Percentiles rank a stretch among this genome's conserved stretches.
These are phyloP conservation scores for Lachnellula occidentalis DNA, from an alignment of 2,329 filamentous ascomycete species.

Conservation along the genomic window DNA sequence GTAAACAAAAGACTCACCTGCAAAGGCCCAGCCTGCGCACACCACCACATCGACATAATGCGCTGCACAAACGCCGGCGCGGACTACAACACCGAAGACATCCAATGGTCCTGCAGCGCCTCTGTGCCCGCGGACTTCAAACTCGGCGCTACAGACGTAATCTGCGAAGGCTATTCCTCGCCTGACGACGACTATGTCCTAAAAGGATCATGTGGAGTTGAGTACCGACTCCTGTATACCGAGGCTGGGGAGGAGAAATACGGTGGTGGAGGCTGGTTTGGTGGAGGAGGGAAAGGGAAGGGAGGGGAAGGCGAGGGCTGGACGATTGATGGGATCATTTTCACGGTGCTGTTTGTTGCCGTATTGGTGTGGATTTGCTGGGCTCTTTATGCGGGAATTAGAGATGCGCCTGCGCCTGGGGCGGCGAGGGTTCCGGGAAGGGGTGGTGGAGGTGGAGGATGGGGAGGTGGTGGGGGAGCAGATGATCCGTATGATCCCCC, in stretches of 20 bases:
- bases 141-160: constrained; percentile 80
- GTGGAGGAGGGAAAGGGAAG: constrained; percentile 17
- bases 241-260: constrained; percentile 67
- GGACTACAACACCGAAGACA: constrained; percentile 72
- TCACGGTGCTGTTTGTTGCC: constrained; percentile 56
- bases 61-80: constrained; percentile 83
- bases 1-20: constrained; percentile 51
- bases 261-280: constrained; percentile 33
- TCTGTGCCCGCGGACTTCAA: constrained; percentile 55
- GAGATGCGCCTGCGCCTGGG: neutral
- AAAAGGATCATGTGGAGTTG: constrained; percentile 86
- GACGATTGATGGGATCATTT: constrained; percentile 42
- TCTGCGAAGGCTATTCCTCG: constrained; percentile 81
- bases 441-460: constrained; percentile 29
- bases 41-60: constrained; percentile 72
- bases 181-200: constrained; percentile 80
- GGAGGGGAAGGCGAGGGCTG: constrained; percentile 16
- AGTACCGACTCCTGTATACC: constrained; percentile 78
- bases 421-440: constrained; percentile 28
- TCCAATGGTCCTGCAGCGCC: constrained; percentile 85
- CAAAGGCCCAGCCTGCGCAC: constrained; percentile 47
- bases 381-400: constrained; percentile 38
- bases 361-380: constrained; percentile 59
- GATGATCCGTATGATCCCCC: constrained; percentile 30
- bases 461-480: constrained; percentile 37